Conservation (phyloP, 345 rosid species). For the Aquilaria sinensis region DNA sequence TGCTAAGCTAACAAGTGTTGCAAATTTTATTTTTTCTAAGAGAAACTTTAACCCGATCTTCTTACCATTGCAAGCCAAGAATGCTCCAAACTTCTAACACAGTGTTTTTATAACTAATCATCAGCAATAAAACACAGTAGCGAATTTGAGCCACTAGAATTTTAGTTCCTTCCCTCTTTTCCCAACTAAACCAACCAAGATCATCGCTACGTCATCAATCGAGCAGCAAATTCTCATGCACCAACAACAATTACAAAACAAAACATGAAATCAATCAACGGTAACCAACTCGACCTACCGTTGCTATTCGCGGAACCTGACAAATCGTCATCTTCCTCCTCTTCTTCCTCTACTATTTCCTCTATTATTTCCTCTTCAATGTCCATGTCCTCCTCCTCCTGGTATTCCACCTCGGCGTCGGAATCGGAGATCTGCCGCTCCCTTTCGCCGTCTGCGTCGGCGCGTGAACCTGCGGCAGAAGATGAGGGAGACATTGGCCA, state of each 20-base stretch:
- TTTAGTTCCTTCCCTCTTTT: neutral
- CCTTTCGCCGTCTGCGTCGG: constrained; percentile 9
- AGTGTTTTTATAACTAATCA: no score
- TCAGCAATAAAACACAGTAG: no score
- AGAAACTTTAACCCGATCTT: no score
- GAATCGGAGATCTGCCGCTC: constrained; percentile 10
- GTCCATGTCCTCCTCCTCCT: constrained; percentile 6
- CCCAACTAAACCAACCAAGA: neutral
- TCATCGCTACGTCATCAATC: constrained; percentile 2
- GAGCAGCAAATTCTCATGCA: neutral
- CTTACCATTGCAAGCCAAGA: no score
- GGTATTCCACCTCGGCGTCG: neutral
- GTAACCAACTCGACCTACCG: constrained; percentile 3
- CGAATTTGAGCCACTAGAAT: no score
- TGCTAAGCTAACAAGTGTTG: no score
- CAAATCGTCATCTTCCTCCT: constrained; percentile 10
- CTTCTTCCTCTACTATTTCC: constrained; percentile 2
- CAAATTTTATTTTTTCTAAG: no score
- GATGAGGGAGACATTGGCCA: constrained; percentile 20
- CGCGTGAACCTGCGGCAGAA: constrained; percentile 6
- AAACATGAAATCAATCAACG: neutral
- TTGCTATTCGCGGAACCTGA: constrained; percentile 8
- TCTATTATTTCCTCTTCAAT: constrained; percentile 9
- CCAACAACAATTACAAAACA: neutral
- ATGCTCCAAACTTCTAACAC: no score